Percentiles rank a stretch among this genome's conserved stretches.
Evolutionary conservation across 768 basidiomycete genomes (phyloP).

Genomic region (Suillus subluteus): DNA sequence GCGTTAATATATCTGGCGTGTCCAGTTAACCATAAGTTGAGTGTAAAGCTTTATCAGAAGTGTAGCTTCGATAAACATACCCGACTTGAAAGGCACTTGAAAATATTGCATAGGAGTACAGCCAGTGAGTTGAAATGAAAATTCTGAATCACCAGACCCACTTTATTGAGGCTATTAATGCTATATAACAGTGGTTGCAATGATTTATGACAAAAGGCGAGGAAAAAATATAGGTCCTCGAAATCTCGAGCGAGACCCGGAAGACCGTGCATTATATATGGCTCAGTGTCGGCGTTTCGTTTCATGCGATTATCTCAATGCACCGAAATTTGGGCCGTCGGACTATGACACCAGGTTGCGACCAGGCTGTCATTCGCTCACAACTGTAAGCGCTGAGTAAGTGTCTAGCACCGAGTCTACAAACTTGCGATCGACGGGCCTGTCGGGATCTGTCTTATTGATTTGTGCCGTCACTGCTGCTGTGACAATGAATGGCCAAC

Average conservation of each 20-base stretch:
- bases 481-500: slow-evolving; percentile 21
- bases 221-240: not conserved
- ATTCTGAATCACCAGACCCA: not conserved
- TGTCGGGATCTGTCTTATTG: slow-evolving; percentile 2
- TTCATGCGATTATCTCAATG: not conserved
- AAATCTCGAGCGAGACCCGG: not conserved
- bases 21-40: not conserved
- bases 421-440: slow-evolving; percentile 6
- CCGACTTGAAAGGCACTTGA: not conserved
- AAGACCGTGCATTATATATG: not conserved
- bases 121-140: not conserved
- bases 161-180: not conserved
- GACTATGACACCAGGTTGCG: not conserved
- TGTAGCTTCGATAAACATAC: not conserved
- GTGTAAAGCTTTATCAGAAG: not conserved
- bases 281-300: not conserved
- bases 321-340: not conserved
- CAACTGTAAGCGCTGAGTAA: not conserved
- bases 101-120: slow-evolving; percentile 1
- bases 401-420: not conserved
- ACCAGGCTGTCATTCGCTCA: slow-evolving; percentile 1
- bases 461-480: slow-evolving; percentile 12
- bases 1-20: not conserved
- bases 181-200: not conserved
- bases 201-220: not conserved